Evolutionary conservation across 192 early-diverging fungal species (phyloP).

Genomic region (Bifiguratus adelaidae): DNA sequence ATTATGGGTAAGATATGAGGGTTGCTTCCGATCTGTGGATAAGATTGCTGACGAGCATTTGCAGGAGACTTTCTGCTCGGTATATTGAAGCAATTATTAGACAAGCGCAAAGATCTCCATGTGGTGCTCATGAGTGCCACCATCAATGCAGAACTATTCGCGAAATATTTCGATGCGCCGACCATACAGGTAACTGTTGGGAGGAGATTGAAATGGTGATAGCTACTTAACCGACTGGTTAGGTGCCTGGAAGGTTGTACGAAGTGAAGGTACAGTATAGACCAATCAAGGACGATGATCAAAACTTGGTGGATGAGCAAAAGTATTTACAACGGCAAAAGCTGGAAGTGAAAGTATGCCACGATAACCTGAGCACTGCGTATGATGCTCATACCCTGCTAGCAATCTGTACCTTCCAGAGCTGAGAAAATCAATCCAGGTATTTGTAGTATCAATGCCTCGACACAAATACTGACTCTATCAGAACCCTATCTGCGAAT

Average conservation of each 20-base stretch:
- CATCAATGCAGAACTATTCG: slow-evolving; percentile 69
- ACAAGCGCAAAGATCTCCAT: slow-evolving; percentile 43
- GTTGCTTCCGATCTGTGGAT: background rate
- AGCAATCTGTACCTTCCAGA: slow-evolving; percentile 39
- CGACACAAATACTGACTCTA: background rate
- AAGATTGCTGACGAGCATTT: slow-evolving; percentile 19
- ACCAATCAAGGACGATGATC: slow-evolving; percentile 40
- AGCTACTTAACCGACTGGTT: background rate
- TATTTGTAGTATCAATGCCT: slow-evolving; percentile 13
- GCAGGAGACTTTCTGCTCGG: slow-evolving; percentile 79
- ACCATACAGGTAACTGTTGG: slow-evolving; percentile 10
- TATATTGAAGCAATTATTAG: slow-evolving; percentile 53
- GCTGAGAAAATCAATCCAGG: slow-evolving; percentile 32
- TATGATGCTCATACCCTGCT: background rate
- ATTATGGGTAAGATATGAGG: slow-evolving; percentile 17
- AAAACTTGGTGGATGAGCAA: slow-evolving; percentile 40
- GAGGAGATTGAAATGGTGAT: background rate
- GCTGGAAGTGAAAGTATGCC: slow-evolving; percentile 17
- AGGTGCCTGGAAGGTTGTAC: slow-evolving; percentile 60
- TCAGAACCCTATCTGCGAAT: slow-evolving; percentile 47
- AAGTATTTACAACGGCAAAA: slow-evolving; percentile 26
- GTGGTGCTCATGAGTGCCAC: slow-evolving; percentile 92
- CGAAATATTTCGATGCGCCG: slow-evolving; percentile 61
- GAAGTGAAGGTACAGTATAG: slow-evolving; percentile 50
- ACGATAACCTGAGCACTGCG: background rate